Evolutionary conservation across 75 land plant genomes (phyloP).

Genomic region (Sequoiadendron giganteum): DNA sequence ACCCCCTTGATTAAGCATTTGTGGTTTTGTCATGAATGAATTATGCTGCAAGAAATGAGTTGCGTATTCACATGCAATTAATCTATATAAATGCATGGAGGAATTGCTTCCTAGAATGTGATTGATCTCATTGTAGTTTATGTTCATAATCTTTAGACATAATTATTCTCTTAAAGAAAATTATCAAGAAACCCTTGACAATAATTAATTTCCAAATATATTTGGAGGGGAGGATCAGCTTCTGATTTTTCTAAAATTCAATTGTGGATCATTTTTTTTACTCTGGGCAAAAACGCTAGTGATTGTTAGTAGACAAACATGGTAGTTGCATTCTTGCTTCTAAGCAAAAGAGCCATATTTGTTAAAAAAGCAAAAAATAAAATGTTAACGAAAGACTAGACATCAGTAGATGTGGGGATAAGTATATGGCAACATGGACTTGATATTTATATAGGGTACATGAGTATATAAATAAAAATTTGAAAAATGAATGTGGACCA

Average conservation of each 20-base stretch:
- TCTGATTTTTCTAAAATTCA: background rate
- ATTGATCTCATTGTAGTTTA: background rate
- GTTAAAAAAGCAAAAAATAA: too few relatives aligned
- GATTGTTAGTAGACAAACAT: too few relatives aligned
- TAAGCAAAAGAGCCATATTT: too few relatives aligned
- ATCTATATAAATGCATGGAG: background rate
- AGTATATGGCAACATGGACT: too few relatives aligned
- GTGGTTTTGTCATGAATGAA: background rate
- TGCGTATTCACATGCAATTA: background rate
- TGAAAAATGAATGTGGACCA: too few relatives aligned
- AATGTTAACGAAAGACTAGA: too few relatives aligned
- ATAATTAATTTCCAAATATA: background rate
- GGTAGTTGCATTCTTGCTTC: too few relatives aligned
- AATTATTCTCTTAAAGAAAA: background rate
- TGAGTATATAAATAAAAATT: too few relatives aligned
- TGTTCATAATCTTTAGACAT: background rate
- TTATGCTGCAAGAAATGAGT: background rate
- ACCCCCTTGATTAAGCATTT: background rate
- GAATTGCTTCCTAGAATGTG: background rate
- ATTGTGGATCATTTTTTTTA: background rate
- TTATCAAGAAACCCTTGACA: background rate
- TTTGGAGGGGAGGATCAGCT: background rate
- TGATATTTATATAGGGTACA: too few relatives aligned
- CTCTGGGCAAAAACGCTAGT: background rate
- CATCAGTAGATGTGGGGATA: too few relatives aligned